Evolutionary conservation across 192 early-diverging fungal genomes (phyloP).

Genomic region (Umbelopsis vinacea): DNA sequence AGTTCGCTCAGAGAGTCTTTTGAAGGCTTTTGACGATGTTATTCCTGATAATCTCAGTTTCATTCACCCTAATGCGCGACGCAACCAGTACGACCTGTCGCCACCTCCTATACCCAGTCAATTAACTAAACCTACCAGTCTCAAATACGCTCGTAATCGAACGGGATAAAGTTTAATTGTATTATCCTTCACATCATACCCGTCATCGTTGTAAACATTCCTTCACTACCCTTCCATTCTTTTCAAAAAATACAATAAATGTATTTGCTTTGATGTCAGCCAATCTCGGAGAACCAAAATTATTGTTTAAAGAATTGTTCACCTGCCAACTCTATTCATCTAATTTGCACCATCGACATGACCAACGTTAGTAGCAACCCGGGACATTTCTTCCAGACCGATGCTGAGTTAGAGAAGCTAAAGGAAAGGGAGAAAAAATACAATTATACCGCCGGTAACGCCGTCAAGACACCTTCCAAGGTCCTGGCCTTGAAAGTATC

Average conservation of each 20-base stretch:
- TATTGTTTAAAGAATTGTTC: too few species aligned
- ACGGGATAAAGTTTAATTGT: neutral
- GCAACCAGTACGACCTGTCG: constrained; percentile 9
- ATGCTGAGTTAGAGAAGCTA: constrained; percentile 65
- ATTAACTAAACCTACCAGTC: constrained; percentile 13
- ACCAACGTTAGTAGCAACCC: constrained; percentile 62
- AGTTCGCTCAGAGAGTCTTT: constrained; percentile 11
- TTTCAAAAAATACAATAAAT: neutral
- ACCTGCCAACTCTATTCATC: neutral
- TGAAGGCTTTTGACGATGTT: constrained; percentile 14
- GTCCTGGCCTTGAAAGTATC: constrained; percentile 56
- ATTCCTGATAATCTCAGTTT: constrained; percentile 20
- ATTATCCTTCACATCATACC: neutral
- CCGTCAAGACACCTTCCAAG: constrained; percentile 66
- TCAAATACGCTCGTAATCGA: constrained; percentile 18
- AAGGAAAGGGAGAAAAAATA: constrained; percentile 56
- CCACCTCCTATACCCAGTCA: constrained; percentile 21
- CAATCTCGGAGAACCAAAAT: neutral
- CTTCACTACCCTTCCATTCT: neutral
- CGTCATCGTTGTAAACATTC: neutral
- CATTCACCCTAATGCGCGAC: constrained; percentile 18
- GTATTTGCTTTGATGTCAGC: neutral
- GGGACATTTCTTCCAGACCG: constrained; percentile 76
- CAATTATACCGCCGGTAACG: constrained; percentile 61
- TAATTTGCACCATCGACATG: constrained; percentile 33